These are phyloP conservation scores for Fusarium fracticaudum DNA, from an alignment of 2,329 filamentous ascomycete genomes.

Conservation along the genomic window DNA sequence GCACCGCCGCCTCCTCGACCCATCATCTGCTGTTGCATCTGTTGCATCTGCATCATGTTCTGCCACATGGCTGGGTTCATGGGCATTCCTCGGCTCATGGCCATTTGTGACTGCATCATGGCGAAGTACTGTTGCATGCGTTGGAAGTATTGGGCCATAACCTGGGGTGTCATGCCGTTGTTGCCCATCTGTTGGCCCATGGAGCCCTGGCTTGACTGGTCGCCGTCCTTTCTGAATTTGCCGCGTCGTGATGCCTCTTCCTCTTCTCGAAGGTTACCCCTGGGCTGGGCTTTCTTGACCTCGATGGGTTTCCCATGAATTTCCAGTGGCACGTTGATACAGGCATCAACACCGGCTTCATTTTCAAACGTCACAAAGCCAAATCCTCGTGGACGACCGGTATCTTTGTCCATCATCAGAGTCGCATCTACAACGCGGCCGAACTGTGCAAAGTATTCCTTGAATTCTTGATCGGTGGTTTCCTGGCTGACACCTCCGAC, in stretches of 20 bases:
- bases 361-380: constrained; percentile 99
- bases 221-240: constrained; percentile 67
- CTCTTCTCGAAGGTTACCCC: constrained; percentile 92
- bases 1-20: constrained; percentile 51
- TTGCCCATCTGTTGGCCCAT: constrained; percentile 57
- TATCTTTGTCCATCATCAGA: constrained; percentile 99
- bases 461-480: constrained; percentile 94
- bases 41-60: constrained; percentile 80
- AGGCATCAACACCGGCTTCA: constrained; percentile 92
- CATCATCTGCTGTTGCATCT: constrained; percentile 67
- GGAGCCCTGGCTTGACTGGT: constrained; percentile 53
- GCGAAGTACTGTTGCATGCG: constrained; percentile 97
- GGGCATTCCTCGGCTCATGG: constrained; percentile 78
- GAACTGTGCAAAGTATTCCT: constrained; percentile 96
- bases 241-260: constrained; percentile 75
- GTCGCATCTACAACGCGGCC: constrained; percentile 96
- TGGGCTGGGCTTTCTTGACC: constrained; percentile 96
- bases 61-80: constrained; percentile 82
- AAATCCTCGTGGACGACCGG: constrained; percentile 93
- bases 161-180: constrained; percentile 87
- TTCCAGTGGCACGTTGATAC: constrained; percentile 83
- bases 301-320: constrained; percentile 97
- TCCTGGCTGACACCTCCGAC: constrained; percentile 98
- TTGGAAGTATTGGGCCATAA: constrained; percentile 99
- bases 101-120: constrained; percentile 94